Conservation (phyloP, 371 early-diverging fungal species). For the Thermomucor indicae-seudaticae region DNA sequence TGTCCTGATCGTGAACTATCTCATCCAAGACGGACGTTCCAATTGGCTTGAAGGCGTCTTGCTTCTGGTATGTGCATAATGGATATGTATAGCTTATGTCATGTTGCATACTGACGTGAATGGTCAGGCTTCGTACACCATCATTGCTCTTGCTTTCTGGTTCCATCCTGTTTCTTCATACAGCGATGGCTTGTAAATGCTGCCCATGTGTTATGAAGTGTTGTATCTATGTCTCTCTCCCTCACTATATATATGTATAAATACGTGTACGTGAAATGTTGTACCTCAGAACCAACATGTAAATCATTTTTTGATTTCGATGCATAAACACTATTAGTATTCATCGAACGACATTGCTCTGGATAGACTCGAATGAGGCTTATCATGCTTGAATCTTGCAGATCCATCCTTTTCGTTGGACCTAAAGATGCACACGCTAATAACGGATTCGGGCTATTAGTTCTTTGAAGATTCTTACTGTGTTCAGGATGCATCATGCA, state of each 20-base stretch:
- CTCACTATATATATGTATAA: neutral
- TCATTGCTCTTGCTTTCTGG: constrained; percentile 75
- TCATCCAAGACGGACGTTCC: constrained; percentile 72
- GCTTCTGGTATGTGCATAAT: constrained; percentile 46
- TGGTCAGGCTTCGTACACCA: constrained; percentile 52
- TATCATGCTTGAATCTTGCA: too few relatives aligned
- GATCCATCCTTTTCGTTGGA: too few relatives aligned
- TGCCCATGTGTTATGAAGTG: neutral
- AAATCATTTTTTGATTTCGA: neutral
- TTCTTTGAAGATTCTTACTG: too few relatives aligned
- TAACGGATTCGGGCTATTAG: too few relatives aligned
- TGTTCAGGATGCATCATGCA: too few relatives aligned
- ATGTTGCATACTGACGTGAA: neutral
- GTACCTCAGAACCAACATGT: neutral
- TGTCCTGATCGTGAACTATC: constrained; percentile 83
- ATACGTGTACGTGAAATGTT: neutral
- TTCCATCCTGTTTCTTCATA: constrained; percentile 38
- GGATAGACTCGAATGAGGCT: too few relatives aligned
- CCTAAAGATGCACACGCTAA: too few relatives aligned
- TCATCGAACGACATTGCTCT: too few relatives aligned
- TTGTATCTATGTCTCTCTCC: neutral
- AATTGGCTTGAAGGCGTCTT: constrained; percentile 85
- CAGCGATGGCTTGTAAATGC: constrained; percentile 1
- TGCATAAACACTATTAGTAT: too few relatives aligned
- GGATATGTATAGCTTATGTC: neutral